Conservation (phyloP, 2,329 filamentous ascomycete genomes). For the Aspergillus glaucus region DNA sequence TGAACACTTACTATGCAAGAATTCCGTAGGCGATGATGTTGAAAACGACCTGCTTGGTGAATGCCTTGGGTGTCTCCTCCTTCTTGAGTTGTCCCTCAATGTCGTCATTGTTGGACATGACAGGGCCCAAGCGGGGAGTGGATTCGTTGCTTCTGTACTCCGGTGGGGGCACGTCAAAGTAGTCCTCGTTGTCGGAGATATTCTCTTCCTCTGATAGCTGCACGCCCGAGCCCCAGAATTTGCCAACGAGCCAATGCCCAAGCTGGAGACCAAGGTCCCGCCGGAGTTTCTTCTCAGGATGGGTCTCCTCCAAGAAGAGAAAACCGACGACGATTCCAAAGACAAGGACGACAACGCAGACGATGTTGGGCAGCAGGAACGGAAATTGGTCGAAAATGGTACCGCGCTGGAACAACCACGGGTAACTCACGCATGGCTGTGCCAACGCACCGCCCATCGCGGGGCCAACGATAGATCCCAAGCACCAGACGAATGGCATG, state of each 20-base stretch:
- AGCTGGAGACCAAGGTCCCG: conserved; percentile 70
- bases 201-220: conserved; percentile 44
- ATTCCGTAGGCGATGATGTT: conserved; percentile 89
- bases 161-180: conserved; percentile 58
- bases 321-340: conserved; percentile 72
- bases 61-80: conserved; percentile 53
- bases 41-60: conserved; percentile 77
- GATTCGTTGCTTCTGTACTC: conserved; percentile 58
- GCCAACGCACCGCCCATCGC: conserved; percentile 86
- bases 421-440: conserved; percentile 77
- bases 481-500: conserved; percentile 97
- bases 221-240: conserved; percentile 22
- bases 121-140: conserved; percentile 45
- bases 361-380: conserved; percentile 86
- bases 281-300: conserved; percentile 69
- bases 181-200: conserved; percentile 18
- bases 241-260: conserved; percentile 60
- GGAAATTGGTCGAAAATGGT: conserved; percentile 81
- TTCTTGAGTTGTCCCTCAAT: conserved; percentile 36
- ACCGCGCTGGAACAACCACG: conserved; percentile 62
- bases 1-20: conserved; percentile 74
- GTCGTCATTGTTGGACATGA: conserved; percentile 33
- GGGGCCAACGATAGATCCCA: conserved; percentile 91
- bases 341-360: conserved; percentile 72
- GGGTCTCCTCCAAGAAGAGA: conserved; percentile 90